phyloP scores from a whole-genome alignment of 2,329 filamentous ascomycete species.

The Apiospora rasikravindrae region DNA sequence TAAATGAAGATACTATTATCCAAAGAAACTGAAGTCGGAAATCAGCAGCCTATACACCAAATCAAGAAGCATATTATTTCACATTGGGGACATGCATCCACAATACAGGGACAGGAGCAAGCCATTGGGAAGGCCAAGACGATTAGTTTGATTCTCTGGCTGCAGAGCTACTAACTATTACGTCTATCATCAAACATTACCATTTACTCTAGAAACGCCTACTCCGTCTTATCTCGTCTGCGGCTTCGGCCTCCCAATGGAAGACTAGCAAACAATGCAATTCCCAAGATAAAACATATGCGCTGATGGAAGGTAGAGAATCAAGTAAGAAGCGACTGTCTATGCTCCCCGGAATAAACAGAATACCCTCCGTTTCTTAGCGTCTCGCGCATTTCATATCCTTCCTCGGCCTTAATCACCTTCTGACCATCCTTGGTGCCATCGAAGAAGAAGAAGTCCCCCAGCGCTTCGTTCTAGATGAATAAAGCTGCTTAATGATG shows the following conservation, averaged over 20 bases:
- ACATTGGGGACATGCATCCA: background rate
- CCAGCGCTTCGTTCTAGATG: background rate
- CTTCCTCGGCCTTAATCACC: background rate
- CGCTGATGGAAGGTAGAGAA: background rate
- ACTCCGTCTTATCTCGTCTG: background rate
- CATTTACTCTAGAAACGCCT: conserved; percentile 19
- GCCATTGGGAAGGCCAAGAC: background rate
- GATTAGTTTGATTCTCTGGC: conserved; percentile 14
- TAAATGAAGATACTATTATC: background rate
- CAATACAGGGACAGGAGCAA: background rate
- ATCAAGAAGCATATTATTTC: background rate
- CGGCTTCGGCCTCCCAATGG: background rate
- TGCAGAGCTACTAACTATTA: conserved; percentile 17
- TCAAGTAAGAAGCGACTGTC: background rate
- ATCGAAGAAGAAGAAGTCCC: background rate
- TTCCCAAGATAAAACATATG: background rate
- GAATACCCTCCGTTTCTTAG: background rate
- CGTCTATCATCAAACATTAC: conserved; percentile 21
- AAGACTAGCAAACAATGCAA: conserved; percentile 3
- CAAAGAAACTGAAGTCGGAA: background rate
- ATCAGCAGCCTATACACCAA: background rate
- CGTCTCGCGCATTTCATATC: background rate
- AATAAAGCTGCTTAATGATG: background rate
- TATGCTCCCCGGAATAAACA: background rate
- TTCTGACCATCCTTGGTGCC: background rate